phyloP scores from a whole-genome alignment of 2,329 filamentous ascomycete genomes.

The Leptodontidium sp. region DNA sequence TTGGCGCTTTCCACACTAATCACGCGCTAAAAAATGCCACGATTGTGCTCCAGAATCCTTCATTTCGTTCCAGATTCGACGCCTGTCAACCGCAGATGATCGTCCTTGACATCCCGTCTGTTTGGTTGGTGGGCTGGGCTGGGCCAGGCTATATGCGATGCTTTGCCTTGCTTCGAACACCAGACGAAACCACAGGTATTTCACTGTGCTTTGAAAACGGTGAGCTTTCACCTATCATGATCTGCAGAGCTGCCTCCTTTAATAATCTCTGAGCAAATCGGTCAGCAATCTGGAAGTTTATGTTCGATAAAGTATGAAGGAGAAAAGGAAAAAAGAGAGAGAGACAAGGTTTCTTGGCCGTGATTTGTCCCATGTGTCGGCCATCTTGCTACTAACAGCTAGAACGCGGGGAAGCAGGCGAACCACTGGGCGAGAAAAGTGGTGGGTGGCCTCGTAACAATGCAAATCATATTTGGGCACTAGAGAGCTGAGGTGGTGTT shows the following conservation, averaged over 20 bases:
- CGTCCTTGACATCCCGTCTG: not conserved
- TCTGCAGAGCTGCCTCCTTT: no score
- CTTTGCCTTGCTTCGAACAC: not conserved
- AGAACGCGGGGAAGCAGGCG: not conserved
- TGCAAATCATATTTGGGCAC: not conserved
- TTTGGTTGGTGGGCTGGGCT: not conserved
- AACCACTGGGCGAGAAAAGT: not conserved
- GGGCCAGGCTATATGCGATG: not conserved
- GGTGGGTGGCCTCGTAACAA: not conserved
- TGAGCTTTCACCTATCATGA: not conserved
- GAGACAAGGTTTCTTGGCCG: not conserved
- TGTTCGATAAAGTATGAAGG: not conserved
- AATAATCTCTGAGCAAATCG: no score
- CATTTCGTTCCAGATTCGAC: not conserved
- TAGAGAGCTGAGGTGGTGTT: not conserved
- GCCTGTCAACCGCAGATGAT: not conserved
- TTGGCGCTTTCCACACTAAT: not conserved
- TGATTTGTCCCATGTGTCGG: not conserved
- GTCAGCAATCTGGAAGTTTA: not conserved
- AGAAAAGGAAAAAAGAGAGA: not conserved
- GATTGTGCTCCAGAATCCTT: not conserved
- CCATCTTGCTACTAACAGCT: not conserved
- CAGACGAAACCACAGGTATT: not conserved
- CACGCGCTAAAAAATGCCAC: not conserved
- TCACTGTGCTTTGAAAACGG: not conserved